Percentiles rank a stretch among this genome's conserved stretches.
Conservation (phyloP, 2,329 filamentous ascomycete species). For the Scedosporium apiospermum region DNA sequence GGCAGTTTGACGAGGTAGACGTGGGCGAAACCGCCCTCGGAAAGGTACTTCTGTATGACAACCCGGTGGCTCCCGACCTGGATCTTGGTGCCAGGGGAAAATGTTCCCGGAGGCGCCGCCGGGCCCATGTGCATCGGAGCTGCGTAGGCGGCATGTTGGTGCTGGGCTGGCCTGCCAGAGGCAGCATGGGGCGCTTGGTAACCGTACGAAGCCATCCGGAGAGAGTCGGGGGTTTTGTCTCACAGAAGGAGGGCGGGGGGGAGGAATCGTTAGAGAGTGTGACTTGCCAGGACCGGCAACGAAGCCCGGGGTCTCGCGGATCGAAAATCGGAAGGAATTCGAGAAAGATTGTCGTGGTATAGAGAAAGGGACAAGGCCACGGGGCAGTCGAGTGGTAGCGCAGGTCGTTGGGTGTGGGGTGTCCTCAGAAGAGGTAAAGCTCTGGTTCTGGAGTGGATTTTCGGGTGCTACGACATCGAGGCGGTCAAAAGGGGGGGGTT, state of each 20-base stretch:
- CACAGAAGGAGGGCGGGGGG: not conserved
- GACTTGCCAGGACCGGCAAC: not conserved
- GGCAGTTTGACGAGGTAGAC: conserved; percentile 92
- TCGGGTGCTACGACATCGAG: conserved; percentile 4
- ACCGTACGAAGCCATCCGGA: conserved; percentile 30
- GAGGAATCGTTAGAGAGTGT: not conserved
- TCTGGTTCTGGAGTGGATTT: conserved; percentile 1
- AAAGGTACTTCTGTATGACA: conserved; percentile 92
- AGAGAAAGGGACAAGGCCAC: not conserved
- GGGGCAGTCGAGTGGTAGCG: not conserved
- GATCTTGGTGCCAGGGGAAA: conserved; percentile 89
- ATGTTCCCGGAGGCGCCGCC: conserved; percentile 68
- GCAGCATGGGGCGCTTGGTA: conserved; percentile 22
- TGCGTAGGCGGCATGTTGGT: conserved; percentile 33
- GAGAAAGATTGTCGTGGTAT: not conserved
- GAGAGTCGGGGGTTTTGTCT: not conserved
- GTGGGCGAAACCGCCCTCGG: conserved; percentile 95
- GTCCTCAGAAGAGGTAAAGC: not conserved
- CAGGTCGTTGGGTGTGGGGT: not conserved
- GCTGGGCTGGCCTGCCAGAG: conserved; percentile 21
- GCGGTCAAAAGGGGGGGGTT: not conserved
- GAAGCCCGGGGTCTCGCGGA: not conserved
- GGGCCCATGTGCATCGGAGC: conserved; percentile 28
- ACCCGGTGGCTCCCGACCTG: conserved; percentile 90
- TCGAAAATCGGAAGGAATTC: not conserved